Conservation (phyloP, 1,284 basidiomycete genomes). For the Austroboletus novae-zelandiae region DNA sequence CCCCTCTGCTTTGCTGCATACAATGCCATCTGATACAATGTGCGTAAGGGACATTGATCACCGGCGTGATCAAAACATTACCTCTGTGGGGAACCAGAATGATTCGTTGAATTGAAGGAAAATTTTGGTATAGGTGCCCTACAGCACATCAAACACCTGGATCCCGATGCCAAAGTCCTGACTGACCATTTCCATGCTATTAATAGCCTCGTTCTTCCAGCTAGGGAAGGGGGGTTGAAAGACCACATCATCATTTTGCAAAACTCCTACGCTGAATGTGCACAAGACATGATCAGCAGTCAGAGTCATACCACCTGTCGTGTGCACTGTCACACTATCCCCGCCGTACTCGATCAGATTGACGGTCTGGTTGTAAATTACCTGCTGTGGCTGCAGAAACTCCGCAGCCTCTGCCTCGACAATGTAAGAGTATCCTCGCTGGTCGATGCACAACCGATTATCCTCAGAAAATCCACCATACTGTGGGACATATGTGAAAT, state of each 20-base stretch:
- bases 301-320: conserved; percentile 44
- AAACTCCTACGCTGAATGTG: conserved; percentile 62
- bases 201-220: conserved; percentile 68
- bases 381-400: conserved; percentile 47
- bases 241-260: conserved; percentile 59
- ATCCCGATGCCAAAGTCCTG: background rate
- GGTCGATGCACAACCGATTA: conserved; percentile 57
- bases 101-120: conserved; percentile 63
- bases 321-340: conserved; percentile 43
- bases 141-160: background rate
- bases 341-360: conserved; percentile 46
- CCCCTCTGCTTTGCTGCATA: conserved; percentile 66
- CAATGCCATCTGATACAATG: conserved; percentile 47
- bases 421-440: conserved; percentile 58
- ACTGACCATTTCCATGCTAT: conserved; percentile 60
- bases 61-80: conserved; percentile 16
- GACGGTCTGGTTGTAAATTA: conserved; percentile 54
- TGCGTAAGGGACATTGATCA: background rate
- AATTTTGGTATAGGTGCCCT: conserved; percentile 69
- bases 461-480: conserved; percentile 58
- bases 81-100: conserved; percentile 71
- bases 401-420: conserved; percentile 53
- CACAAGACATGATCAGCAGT: conserved; percentile 55
- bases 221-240: conserved; percentile 56
- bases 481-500: conserved; percentile 59